Conservation (phyloP, 1,284 basidiomycete genomes). For the Apiotrichum porosum region DNA sequence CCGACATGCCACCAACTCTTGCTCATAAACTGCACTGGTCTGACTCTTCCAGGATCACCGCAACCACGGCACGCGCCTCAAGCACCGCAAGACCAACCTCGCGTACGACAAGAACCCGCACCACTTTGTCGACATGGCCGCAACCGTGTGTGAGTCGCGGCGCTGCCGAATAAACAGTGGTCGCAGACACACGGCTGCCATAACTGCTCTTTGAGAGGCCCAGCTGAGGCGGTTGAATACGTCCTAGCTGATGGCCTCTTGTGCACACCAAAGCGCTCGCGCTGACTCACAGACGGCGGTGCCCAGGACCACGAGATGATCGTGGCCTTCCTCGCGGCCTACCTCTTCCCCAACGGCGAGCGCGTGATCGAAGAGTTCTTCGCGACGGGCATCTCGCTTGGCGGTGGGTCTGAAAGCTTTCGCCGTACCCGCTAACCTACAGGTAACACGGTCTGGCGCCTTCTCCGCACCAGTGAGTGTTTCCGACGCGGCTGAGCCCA, state of each 20-base stretch:
- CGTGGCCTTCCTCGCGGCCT: conserved; percentile 72
- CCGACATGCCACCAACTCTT: too few species aligned
- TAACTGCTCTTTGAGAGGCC: too few species aligned
- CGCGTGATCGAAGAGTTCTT: conserved; percentile 64
- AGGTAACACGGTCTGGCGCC: conserved; percentile 48
- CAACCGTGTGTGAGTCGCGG: conserved; percentile 54
- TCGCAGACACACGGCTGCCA: too few species aligned
- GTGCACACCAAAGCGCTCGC: too few species aligned
- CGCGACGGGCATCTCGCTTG: conserved; percentile 53
- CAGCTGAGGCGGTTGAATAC: too few species aligned
- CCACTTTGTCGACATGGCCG: conserved; percentile 69
- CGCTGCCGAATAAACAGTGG: too few species aligned
- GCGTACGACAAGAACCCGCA: conserved; percentile 60
- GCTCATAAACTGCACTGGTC: not conserved
- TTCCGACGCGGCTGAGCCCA: too few species aligned
- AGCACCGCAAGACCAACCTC: conserved; percentile 56
- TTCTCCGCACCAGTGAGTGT: conserved; percentile 42
- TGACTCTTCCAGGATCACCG: conserved; percentile 61
- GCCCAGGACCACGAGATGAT: conserved; percentile 71
- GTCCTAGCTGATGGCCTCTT: too few species aligned
- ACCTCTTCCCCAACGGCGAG: conserved; percentile 69
- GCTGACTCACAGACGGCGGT: conserved; percentile 58
- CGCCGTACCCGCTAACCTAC: too few species aligned
- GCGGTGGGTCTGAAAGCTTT: too few species aligned
- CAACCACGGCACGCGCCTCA: conserved; percentile 64